These are phyloP conservation scores for Phytopythium sindhum DNA, from an alignment of 352 stramenopile species.

Conservation along the genomic window DNA sequence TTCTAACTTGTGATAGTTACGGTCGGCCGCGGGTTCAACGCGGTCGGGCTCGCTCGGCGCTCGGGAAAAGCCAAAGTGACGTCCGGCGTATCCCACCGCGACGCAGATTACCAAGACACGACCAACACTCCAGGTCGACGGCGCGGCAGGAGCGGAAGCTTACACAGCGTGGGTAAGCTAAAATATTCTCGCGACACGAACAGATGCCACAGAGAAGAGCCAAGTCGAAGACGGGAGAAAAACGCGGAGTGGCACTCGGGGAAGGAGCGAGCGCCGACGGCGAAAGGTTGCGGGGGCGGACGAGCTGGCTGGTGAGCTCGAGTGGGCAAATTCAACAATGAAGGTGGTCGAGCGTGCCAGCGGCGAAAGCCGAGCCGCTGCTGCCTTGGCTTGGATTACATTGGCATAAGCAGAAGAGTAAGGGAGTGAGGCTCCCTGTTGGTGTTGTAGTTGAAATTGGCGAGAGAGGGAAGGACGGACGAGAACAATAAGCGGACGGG, in stretches of 20 bases:
- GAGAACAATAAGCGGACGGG: slow-evolving; percentile 3
- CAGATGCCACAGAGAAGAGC: slow-evolving; percentile 6
- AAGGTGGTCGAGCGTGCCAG: neutral
- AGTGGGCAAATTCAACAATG: slow-evolving; percentile 55
- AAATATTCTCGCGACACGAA: slow-evolving; percentile 3
- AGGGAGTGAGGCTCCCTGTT: neutral
- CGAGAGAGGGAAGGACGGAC: neutral
- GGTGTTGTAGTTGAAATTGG: slow-evolving; percentile 11
- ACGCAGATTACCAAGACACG: slow-evolving; percentile 9
- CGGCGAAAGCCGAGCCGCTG: too few species aligned
- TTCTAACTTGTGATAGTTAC: neutral
- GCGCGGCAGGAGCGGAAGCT: neutral
- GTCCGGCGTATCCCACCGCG: neutral
- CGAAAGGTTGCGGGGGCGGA: slow-evolving; percentile 1
- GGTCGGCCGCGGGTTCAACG: slow-evolving; percentile 4
- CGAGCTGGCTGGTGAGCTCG: slow-evolving; percentile 7
- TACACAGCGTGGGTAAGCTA: neutral
- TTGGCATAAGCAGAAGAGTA: neutral
- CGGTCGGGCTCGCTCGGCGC: slow-evolving; percentile 1
- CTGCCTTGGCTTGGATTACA: too few species aligned
- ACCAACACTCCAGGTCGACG: slow-evolving; percentile 14
- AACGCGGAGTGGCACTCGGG: slow-evolving; percentile 7
- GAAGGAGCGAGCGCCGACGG: neutral
- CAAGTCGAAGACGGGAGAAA: slow-evolving; percentile 9
- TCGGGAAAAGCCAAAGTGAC: slow-evolving; percentile 8